These are phyloP conservation scores for Crithidia fasciculata DNA, from an alignment of 208 protist genomes.

Conservation along the genomic window DNA sequence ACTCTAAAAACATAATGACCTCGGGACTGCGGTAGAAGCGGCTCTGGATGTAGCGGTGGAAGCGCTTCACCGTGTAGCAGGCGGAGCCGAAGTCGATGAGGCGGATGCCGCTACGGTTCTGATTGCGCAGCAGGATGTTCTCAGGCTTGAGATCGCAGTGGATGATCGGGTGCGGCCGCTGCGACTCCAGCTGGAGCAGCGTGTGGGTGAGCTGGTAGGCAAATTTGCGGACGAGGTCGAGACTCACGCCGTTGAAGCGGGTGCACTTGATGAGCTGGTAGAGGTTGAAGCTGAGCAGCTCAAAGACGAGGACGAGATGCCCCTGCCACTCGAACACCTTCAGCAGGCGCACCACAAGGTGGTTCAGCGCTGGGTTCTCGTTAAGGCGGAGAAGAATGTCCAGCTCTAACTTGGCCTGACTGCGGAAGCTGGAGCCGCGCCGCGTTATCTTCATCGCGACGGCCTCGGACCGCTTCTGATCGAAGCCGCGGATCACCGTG, in stretches of 20 bases:
- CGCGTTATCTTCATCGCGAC: constrained; percentile 93
- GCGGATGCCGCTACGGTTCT: constrained; percentile 92
- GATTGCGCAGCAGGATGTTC: constrained; percentile 92
- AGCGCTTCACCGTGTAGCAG: constrained; percentile 93
- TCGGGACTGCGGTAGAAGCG: constrained; percentile 98
- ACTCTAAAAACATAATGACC: constrained; percentile 97
- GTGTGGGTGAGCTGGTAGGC: constrained; percentile 93
- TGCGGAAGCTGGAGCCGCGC: constrained; percentile 77
- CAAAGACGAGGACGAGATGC: constrained; percentile 98
- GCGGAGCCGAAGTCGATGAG: constrained; percentile 99
- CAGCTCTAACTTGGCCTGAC: constrained; percentile 86
- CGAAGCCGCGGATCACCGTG: constrained; percentile 88
- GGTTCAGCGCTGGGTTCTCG: constrained; percentile 57
- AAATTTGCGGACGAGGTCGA: constrained; percentile 94
- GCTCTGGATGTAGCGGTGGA: constrained; percentile 97
- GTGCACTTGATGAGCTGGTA: constrained; percentile 96
- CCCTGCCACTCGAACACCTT: constrained; percentile 92
- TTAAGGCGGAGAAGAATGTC: constrained; percentile 85
- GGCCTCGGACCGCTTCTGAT: constrained; percentile 76
- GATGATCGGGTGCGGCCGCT: constrained; percentile 93
- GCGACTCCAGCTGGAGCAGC: constrained; percentile 87
- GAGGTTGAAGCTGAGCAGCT: constrained; percentile 96
- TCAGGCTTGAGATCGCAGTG: constrained; percentile 99
- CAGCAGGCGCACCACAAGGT: constrained; percentile 83
- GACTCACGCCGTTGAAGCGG: constrained; percentile 83